phyloP scores from a whole-genome alignment of 2,329 filamentous ascomycete genomes.

The Apiospora marii region DNA sequence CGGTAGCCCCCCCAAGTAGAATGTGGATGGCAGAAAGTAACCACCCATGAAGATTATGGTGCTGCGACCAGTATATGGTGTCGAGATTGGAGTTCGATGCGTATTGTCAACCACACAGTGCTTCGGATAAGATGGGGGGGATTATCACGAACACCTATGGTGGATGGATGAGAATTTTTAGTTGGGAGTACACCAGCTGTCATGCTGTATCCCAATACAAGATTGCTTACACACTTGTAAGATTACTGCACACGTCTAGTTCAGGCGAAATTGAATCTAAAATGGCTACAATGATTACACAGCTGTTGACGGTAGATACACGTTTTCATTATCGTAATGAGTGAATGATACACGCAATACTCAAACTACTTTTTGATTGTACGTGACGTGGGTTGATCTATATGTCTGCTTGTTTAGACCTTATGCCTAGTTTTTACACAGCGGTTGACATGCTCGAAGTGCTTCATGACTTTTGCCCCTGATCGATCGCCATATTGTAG shows the following conservation, averaged over 20 bases:
- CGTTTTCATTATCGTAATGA: too few relatives aligned
- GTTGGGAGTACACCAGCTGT: not conserved
- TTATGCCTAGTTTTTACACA: too few relatives aligned
- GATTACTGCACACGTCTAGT: not conserved
- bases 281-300: too few relatives aligned
- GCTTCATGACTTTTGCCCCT: too few relatives aligned
- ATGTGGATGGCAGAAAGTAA: not conserved
- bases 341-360: too few relatives aligned
- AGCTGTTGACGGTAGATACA: too few relatives aligned
- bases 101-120: not conserved
- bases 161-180: too few relatives aligned
- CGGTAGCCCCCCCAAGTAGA: conserved; percentile 37
- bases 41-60: not conserved
- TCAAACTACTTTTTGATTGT: too few relatives aligned
- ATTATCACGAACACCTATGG: not conserved
- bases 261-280: not conserved
- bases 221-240: not conserved
- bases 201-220: not conserved
- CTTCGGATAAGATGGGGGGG: not conserved
- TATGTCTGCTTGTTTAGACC: too few relatives aligned
- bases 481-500: too few relatives aligned
- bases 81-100: not conserved
- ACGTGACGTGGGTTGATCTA: too few relatives aligned
- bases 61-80: not conserved
- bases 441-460: too few relatives aligned